Conservation (phyloP, 2,329 filamentous ascomycete genomes). For the Amauroascus niger region DNA sequence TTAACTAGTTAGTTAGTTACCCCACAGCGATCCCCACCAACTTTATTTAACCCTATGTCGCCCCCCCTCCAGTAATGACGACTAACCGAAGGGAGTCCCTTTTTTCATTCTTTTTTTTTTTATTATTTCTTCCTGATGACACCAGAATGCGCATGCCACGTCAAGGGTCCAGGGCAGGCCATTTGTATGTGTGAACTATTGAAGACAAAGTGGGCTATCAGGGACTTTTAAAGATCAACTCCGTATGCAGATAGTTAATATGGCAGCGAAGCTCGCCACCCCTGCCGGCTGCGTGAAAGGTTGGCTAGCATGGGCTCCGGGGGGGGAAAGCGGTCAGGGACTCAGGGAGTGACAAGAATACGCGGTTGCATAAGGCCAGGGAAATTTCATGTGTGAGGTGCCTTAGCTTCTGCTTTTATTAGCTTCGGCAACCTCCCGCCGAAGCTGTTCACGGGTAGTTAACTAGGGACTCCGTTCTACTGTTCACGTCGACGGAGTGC, state of each 20-base stretch:
- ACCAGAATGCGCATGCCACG: neutral
- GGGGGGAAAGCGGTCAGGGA: neutral
- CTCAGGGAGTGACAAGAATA: neutral
- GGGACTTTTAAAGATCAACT: neutral
- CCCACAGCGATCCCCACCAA: neutral
- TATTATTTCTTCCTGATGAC: too few species aligned
- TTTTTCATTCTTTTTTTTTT: too few species aligned
- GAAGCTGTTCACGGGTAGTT: neutral
- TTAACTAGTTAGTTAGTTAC: too few species aligned
- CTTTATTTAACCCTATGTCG: slow-evolving; percentile 8
- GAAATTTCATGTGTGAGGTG: neutral
- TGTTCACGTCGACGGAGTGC: too few species aligned
- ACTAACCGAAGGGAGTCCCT: neutral
- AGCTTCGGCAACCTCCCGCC: neutral
- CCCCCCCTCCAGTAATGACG: neutral
- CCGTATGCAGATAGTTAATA: too few species aligned
- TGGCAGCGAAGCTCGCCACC: neutral
- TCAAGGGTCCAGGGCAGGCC: neutral
- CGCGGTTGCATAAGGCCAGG: neutral
- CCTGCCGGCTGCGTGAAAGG: too few species aligned
- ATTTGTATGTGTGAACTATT: neutral
- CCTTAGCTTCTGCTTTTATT: neutral
- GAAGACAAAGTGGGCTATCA: neutral
- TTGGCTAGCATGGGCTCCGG: too few species aligned
- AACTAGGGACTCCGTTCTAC: too few species aligned